These are phyloP conservation scores for Scytalidium sp. DNA, from an alignment of 2,329 filamentous ascomycete genomes.

Conservation along the genomic window DNA sequence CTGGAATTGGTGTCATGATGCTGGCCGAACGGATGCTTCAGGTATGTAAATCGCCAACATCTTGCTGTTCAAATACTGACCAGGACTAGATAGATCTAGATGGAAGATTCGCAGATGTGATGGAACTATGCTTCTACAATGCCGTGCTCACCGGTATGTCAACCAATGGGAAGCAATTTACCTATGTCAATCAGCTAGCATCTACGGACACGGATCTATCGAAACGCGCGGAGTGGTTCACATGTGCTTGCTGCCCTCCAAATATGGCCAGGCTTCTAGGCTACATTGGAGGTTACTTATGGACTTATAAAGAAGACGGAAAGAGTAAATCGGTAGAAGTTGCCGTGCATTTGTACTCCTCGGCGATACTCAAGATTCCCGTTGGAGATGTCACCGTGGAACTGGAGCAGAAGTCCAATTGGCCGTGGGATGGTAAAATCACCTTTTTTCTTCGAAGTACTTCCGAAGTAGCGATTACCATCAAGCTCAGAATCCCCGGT, in stretches of 20 bases:
- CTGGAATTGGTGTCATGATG: conserved; percentile 55
- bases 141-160: conserved; percentile 57
- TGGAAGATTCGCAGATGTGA: conserved; percentile 51
- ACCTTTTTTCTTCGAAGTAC: conserved; percentile 38
- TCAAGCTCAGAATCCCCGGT: conserved; percentile 51
- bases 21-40: conserved; percentile 48
- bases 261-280: conserved; percentile 55
- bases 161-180: conserved; percentile 53
- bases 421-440: conserved; percentile 55
- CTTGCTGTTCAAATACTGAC: conserved; percentile 17
- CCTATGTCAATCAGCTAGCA: conserved; percentile 59
- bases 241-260: conserved; percentile 57
- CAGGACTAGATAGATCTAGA: conserved; percentile 45
- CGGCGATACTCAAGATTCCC: conserved; percentile 40
- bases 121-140: conserved; percentile 62
- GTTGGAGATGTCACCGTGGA: conserved; percentile 31
- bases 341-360: conserved; percentile 55
- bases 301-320: conserved; percentile 34
- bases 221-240: conserved; percentile 54
- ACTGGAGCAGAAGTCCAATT: conserved; percentile 49
- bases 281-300: conserved; percentile 54
- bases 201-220: conserved; percentile 49
- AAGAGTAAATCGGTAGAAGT: conserved; percentile 35
- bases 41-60: conserved; percentile 25
- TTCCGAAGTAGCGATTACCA: conserved; percentile 29